Conservation (phyloP, 2,329 filamentous ascomycete genomes). For the Arthrobotrys conoides region DNA sequence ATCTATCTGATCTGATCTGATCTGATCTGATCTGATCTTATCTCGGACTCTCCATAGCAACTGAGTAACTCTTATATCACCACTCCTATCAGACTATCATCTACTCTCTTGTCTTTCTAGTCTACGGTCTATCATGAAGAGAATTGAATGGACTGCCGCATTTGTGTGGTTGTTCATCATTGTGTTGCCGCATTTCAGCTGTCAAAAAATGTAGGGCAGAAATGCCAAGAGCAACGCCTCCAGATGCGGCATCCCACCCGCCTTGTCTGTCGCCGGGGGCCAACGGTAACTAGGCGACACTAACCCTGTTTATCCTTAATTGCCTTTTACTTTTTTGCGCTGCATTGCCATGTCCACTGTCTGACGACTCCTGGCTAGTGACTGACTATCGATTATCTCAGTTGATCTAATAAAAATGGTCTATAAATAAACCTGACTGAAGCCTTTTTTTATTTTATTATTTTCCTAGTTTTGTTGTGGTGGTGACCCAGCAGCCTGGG, state of each 20-base stretch:
- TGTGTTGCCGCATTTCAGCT: constrained; percentile 2
- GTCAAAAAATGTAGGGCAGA: neutral
- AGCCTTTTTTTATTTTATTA: neutral
- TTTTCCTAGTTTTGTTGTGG: constrained; percentile 16
- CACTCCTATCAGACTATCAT: neutral
- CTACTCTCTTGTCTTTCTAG: neutral
- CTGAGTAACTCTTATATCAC: neutral
- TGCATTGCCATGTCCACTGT: neutral
- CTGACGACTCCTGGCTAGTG: neutral
- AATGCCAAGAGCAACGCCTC: neutral
- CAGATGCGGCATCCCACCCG: neutral
- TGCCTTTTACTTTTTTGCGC: neutral
- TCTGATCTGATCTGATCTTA: neutral
- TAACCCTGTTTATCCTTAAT: neutral
- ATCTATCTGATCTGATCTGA: neutral
- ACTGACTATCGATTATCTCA: neutral
- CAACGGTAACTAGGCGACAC: constrained; percentile 31
- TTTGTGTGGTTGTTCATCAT: neutral
- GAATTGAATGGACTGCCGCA: neutral
- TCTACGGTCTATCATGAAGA: no score
- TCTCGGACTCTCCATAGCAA: neutral
- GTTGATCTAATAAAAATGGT: neutral
- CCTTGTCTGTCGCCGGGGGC: neutral
- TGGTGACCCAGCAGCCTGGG: neutral
- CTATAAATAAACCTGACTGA: constrained; percentile 21